phyloP scores from a whole-genome alignment of 176 grass and related monocot genomes.

The Carex parvula region DNA sequence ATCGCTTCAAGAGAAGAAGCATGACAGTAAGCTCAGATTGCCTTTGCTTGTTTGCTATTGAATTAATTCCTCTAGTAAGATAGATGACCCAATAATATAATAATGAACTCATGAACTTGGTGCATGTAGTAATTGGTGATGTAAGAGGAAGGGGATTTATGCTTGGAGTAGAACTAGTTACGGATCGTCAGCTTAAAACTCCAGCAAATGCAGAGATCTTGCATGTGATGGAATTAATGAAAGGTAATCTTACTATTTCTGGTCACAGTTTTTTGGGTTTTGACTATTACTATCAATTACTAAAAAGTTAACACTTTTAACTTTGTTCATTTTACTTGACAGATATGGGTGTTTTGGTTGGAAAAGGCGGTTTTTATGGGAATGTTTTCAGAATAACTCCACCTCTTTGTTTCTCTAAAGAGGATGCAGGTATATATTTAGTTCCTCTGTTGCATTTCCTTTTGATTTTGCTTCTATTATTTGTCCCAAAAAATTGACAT shows the following conservation, averaged over 20 bases:
- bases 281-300: neutral
- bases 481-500: neutral
- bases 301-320: neutral
- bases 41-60: neutral
- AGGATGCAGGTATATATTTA: slow-evolving; percentile 59
- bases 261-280: neutral
- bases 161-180: slow-evolving; percentile 93
- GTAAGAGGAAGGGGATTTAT: slow-evolving; percentile 90
- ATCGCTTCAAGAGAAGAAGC: slow-evolving; percentile 84
- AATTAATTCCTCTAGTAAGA: neutral
- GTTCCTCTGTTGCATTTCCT: neutral
- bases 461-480: neutral
- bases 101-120: neutral
- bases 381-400: slow-evolving; percentile 97
- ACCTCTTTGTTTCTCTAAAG: slow-evolving; percentile 77
- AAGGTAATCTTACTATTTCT: slow-evolving; percentile 47
- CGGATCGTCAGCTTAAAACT: slow-evolving; percentile 66
- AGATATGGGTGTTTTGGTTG: slow-evolving; percentile 91
- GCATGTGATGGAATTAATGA: slow-evolving; percentile 85
- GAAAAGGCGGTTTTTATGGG: slow-evolving; percentile 84
- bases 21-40: slow-evolving; percentile 46
- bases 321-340: neutral
- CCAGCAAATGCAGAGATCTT: slow-evolving; percentile 71
- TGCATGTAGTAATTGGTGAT: slow-evolving; percentile 69
- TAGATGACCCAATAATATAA: neutral